Percentiles rank a stretch among this genome's conserved stretches.
These are phyloP conservation scores for Leucocoprinus leucothites DNA, from an alignment of 768 basidiomycete species.

Conservation along the genomic window DNA sequence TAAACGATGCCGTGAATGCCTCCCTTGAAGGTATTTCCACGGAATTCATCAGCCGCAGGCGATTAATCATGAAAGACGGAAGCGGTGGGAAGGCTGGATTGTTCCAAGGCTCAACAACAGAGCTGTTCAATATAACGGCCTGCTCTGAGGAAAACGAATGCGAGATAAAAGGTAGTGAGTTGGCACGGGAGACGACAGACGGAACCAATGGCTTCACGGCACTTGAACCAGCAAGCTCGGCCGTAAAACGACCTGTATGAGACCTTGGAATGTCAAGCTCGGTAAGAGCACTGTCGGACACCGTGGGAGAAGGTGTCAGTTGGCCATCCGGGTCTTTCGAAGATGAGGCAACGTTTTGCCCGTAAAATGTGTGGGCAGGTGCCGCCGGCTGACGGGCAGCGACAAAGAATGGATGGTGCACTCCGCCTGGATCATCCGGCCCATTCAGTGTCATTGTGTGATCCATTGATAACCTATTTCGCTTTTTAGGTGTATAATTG, in stretches of 20 bases:
- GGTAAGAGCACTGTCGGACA: constrained; percentile 14
- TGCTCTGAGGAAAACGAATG: constrained; percentile 36
- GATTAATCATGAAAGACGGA: constrained; percentile 51
- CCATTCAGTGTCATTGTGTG: constrained; percentile 11
- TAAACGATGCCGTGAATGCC: constrained; percentile 48
- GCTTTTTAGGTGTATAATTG: constrained; percentile 73
- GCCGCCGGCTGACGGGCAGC: constrained; percentile 2
- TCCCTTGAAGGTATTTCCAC: constrained; percentile 59
- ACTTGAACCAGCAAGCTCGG: constrained; percentile 20
- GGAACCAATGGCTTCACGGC: constrained; percentile 21
- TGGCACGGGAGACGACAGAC: constrained; percentile 21
- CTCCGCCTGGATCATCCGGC: constrained; percentile 9
- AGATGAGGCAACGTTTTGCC: constrained; percentile 41
- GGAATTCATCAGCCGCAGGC: constrained; percentile 49
- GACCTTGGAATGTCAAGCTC: constrained; percentile 21
- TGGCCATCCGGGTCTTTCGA: constrained; percentile 6
- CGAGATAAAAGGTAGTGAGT: constrained; percentile 41
- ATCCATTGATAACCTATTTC: constrained; percentile 36
- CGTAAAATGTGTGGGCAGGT: constrained; percentile 40
- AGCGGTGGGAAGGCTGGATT: constrained; percentile 59
- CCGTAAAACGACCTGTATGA: constrained; percentile 31
- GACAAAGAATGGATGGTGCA: constrained; percentile 10
- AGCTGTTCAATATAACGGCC: constrained; percentile 34
- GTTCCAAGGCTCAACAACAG: constrained; percentile 55
- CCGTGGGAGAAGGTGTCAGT: constrained; percentile 12